phyloP scores from a whole-genome alignment of 257 asterid genomes.

The Coffea eugenioides region DNA sequence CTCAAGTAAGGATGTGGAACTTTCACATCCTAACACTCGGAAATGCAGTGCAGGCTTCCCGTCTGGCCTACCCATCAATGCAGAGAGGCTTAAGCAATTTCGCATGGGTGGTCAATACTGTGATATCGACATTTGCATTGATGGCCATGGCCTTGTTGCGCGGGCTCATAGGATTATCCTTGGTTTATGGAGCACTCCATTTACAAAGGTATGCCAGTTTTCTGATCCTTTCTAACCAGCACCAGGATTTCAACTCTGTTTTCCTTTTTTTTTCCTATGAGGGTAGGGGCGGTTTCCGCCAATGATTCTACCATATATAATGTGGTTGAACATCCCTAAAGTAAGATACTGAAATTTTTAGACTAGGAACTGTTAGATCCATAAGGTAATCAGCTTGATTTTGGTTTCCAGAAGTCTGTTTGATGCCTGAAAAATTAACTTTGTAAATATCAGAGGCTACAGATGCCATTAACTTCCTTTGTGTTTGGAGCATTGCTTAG shows the following conservation, averaged over 20 bases:
- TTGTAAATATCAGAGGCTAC: not conserved
- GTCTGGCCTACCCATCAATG: constrained; percentile 66
- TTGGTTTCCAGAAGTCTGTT: not conserved
- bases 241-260: too few species aligned
- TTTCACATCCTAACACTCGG: constrained; percentile 64
- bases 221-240: not conserved
- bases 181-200: constrained; percentile 92
- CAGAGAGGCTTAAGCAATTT: constrained; percentile 57
- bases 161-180: constrained; percentile 75
- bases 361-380: not conserved
- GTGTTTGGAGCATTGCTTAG: not conserved
- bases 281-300: too few species aligned
- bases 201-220: constrained; percentile 65
- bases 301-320: not conserved
- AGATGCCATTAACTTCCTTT: not conserved
- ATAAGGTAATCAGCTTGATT: not conserved
- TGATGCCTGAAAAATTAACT: not conserved
- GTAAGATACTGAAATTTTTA: not conserved
- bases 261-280: too few species aligned
- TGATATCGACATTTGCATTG: constrained; percentile 70
- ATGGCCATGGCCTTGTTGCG: constrained; percentile 62
- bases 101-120: constrained; percentile 59
- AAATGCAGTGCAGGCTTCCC: constrained; percentile 47
- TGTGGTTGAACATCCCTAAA: not conserved
- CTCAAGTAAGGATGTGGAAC: constrained; percentile 71